phyloP scores from a whole-genome alignment of 148 eudicot genomes.

The Chenopodium berlandieri region DNA sequence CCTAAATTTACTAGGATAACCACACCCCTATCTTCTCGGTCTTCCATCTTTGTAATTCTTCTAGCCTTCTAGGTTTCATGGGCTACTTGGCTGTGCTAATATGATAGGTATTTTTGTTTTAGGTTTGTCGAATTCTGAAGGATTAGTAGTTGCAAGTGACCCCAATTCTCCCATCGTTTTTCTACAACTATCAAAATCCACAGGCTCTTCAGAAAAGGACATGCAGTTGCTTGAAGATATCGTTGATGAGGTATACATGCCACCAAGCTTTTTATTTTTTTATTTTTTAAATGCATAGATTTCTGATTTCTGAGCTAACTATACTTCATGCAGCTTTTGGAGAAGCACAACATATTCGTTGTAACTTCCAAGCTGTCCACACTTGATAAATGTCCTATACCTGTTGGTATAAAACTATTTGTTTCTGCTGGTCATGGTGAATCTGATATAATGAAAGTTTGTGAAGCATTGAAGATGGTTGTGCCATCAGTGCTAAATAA shows the following conservation, averaged over 20 bases:
- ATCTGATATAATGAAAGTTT: slow-evolving; percentile 61
- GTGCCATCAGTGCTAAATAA: slow-evolving; percentile 41
- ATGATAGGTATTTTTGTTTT: slow-evolving; percentile 10
- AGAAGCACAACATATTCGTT: slow-evolving; percentile 63
- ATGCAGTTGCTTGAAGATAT: slow-evolving; percentile 71
- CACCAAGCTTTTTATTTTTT: not conserved
- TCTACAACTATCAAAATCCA: slow-evolving; percentile 58
- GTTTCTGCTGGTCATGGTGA: slow-evolving; percentile 86
- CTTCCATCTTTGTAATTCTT: not conserved
- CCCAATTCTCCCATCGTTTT: slow-evolving; percentile 70
- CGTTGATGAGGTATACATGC: slow-evolving; percentile 53
- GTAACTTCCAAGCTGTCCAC: slow-evolving; percentile 69
- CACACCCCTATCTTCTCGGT: not conserved
- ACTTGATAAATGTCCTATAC: slow-evolving; percentile 72
- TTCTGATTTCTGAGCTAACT: not conserved
- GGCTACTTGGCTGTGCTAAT: slow-evolving; percentile 12
- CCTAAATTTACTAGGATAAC: not conserved
- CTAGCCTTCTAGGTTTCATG: not conserved
- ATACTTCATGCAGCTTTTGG: slow-evolving; percentile 55
- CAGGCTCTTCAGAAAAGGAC: slow-evolving; percentile 59
- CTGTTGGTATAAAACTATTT: slow-evolving; percentile 66
- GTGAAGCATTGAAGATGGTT: slow-evolving; percentile 56
- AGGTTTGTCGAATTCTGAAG: slow-evolving; percentile 62
- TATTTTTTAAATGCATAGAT: not conserved
- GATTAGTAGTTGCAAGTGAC: slow-evolving; percentile 74